Conservation (phyloP, 1,284 basidiomycete genomes). For the Pascua sp. region DNA sequence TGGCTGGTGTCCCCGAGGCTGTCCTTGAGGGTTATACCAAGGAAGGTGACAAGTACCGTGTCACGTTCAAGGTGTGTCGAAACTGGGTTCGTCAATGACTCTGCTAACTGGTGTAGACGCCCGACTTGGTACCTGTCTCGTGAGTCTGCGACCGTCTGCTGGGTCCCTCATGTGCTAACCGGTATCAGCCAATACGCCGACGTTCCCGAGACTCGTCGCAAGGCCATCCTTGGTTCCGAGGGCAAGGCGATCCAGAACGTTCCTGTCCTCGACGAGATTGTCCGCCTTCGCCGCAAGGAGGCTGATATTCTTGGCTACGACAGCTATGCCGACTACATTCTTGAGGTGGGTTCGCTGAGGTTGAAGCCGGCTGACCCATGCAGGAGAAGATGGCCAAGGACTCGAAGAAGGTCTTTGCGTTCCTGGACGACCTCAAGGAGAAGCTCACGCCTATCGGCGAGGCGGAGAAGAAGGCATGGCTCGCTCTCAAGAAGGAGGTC, state of each 20-base stretch:
- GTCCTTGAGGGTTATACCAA: slow-evolving; percentile 13
- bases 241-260: slow-evolving; percentile 18
- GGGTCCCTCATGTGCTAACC: not conserved
- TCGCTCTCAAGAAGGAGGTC: slow-evolving; percentile 18
- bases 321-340: slow-evolving; percentile 20
- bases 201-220: slow-evolving; percentile 17
- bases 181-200: slow-evolving; percentile 15
- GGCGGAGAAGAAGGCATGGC: slow-evolving; percentile 16
- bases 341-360: slow-evolving; percentile 6
- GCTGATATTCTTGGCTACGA: slow-evolving; percentile 19
- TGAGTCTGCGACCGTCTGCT: not conserved
- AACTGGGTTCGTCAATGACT: not conserved
- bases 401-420: slow-evolving; percentile 15
- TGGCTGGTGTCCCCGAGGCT: slow-evolving; percentile 17
- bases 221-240: slow-evolving; percentile 16
- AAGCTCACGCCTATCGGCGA: slow-evolving; percentile 19
- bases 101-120: slow-evolving; percentile 1
- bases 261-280: slow-evolving; percentile 16
- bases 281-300: slow-evolving; percentile 16
- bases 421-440: slow-evolving; percentile 17
- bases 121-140: slow-evolving; percentile 19
- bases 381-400: slow-evolving; percentile 24
- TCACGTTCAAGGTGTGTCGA: slow-evolving; percentile 15
- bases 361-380: not conserved
- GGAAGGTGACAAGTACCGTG: slow-evolving; percentile 20